phyloP scores from a whole-genome alignment of 2,329 filamentous ascomycete genomes.

The Orbilia blumenaviensis region DNA sequence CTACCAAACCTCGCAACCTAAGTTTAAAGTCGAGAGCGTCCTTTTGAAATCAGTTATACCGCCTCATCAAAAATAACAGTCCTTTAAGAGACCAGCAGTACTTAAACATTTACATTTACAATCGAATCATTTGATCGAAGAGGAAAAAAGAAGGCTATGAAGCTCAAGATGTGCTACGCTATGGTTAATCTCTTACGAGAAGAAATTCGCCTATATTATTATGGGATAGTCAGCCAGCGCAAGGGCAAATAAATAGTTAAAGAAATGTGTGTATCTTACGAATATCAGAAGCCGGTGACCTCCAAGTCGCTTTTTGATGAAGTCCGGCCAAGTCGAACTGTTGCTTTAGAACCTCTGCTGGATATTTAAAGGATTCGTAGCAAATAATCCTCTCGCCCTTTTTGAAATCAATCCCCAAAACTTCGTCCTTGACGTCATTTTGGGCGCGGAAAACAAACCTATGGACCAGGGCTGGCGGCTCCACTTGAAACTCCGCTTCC shows the following conservation, averaged over 20 bases:
- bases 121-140: no score
- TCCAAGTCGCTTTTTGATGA: background rate
- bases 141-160: no score
- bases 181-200: background rate
- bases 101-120: no score
- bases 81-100: no score
- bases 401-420: background rate
- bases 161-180: no score
- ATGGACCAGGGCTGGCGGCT: background rate
- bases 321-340: constrained; percentile 3
- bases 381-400: background rate
- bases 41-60: no score
- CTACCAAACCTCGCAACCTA: no score
- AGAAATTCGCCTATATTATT: background rate
- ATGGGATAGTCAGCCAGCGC: background rate
- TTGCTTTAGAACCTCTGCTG: background rate
- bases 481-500: background rate
- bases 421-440: background rate
- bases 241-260: background rate
- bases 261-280: background rate
- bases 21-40: no score
- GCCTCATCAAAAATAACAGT: no score
- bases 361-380: constrained; percentile 10
- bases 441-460: background rate
- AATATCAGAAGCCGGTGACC: constrained; percentile 4